These are phyloP conservation scores for Perkinsus marinus DNA, from an alignment of 169 alveolate species.

Conservation along the genomic window DNA sequence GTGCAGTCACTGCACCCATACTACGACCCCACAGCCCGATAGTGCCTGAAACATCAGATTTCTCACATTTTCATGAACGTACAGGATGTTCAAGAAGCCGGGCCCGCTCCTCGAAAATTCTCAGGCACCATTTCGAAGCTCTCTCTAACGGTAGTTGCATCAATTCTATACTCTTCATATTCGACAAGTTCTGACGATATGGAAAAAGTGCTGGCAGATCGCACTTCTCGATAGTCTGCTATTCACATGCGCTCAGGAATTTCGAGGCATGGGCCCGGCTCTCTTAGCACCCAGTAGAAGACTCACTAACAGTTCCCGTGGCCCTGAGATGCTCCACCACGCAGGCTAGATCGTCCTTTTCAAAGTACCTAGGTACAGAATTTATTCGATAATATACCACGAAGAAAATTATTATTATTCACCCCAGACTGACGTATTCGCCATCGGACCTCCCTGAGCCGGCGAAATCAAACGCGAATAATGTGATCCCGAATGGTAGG, in stretches of 20 bases:
- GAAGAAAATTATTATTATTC: background rate
- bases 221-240: too few relatives aligned
- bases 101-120: too few relatives aligned
- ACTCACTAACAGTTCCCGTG: slow-evolving; percentile 20
- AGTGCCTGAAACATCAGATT: slow-evolving; percentile 2
- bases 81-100: too few relatives aligned
- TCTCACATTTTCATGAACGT: too few relatives aligned
- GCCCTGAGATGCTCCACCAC: slow-evolving; percentile 32
- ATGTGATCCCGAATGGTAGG: slow-evolving; percentile 48
- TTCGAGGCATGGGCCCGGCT: too few relatives aligned
- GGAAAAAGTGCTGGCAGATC: too few relatives aligned
- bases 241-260: too few relatives aligned
- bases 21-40: slow-evolving; percentile 62
- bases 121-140: too few relatives aligned
- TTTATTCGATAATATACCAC: background rate
- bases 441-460: slow-evolving; percentile 65
- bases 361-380: slow-evolving; percentile 25
- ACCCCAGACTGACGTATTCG: slow-evolving; percentile 52
- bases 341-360: slow-evolving; percentile 42
- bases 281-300: background rate
- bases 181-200: too few relatives aligned
- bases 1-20: slow-evolving; percentile 56
- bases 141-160: too few relatives aligned
- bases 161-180: too few relatives aligned
- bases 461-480: slow-evolving; percentile 49